These are phyloP conservation scores for Cyclotella kingstonii DNA, from an alignment of 108 stramenopile genomes.

Conservation along the genomic window DNA sequence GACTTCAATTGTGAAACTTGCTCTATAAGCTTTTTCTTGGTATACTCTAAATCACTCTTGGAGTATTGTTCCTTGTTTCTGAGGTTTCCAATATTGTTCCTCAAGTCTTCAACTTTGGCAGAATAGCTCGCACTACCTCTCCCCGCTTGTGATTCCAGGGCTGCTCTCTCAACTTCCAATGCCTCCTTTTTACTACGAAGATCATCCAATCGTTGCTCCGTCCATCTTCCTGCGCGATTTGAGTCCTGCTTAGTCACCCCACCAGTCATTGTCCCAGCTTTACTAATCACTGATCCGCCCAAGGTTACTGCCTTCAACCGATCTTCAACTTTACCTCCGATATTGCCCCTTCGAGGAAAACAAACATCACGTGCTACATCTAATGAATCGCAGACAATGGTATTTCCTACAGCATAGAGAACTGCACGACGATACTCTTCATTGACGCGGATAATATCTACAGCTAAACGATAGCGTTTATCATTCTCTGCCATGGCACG, in stretches of 20 bases:
- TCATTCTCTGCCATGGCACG: constrained; percentile 81
- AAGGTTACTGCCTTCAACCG: constrained; percentile 95
- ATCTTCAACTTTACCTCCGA: constrained; percentile 34
- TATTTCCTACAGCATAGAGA: constrained; percentile 91
- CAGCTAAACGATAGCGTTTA: constrained; percentile 76
- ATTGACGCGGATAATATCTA: constrained; percentile 89
- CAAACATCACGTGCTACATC: constrained; percentile 89
- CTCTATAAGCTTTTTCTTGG: constrained; percentile 69
- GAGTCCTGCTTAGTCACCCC: constrained; percentile 76
- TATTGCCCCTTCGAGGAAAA: constrained; percentile 49
- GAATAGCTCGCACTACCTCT: constrained; percentile 45
- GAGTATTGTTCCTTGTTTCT: constrained; percentile 71
- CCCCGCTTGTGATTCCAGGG: constrained; percentile 58
- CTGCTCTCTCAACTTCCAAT: constrained; percentile 65
- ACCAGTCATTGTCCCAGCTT: constrained; percentile 98
- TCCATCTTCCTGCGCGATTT: constrained; percentile 75
- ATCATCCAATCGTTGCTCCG: constrained; percentile 68
- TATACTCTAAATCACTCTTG: constrained; percentile 75
- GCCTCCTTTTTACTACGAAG: constrained; percentile 68
- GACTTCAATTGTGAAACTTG: constrained; percentile 61
- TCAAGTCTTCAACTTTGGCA: constrained; percentile 66
- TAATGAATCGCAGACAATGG: constrained; percentile 92
- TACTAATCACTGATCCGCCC: constrained; percentile 92
- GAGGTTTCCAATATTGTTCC: constrained; percentile 67
- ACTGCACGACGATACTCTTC: constrained; percentile 79